A percentile compares a stretch with the other conserved stretches of the same genome.
These are phyloP conservation scores for Diaporthe australafricana DNA, from an alignment of 2,329 filamentous ascomycete genomes.

Conservation along the genomic window DNA sequence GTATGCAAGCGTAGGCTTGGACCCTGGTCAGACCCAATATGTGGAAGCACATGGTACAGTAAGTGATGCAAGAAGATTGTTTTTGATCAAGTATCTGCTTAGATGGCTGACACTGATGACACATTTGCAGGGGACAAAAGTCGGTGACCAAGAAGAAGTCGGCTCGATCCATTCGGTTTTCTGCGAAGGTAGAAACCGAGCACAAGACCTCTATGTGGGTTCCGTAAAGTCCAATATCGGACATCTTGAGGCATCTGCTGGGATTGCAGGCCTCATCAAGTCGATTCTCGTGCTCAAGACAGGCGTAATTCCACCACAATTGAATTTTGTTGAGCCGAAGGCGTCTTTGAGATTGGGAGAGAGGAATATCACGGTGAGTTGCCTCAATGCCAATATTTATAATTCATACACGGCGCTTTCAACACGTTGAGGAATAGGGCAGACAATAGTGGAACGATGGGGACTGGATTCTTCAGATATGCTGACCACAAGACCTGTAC, in stretches of 20 bases:
- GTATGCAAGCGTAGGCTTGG: conserved; percentile 39
- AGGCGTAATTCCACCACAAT: conserved; percentile 37
- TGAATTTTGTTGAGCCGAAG: conserved; percentile 36
- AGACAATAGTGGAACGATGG: conserved; percentile 29
- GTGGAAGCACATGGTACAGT: conserved; percentile 46
- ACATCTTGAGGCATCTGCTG: conserved; percentile 39
- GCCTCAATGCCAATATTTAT: no score
- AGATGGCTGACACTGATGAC: no score
- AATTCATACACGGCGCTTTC: no score
- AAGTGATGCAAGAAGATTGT: not conserved
- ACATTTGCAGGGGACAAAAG: conserved; percentile 18
- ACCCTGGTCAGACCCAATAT: conserved; percentile 39
- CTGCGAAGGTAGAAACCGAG: conserved; percentile 30
- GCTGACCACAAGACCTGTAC: not conserved
- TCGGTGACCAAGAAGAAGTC: conserved; percentile 22
- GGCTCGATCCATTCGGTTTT: conserved; percentile 35
- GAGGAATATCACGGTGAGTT: conserved; percentile 29
- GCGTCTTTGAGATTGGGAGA: conserved; percentile 32
- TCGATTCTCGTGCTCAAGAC: conserved; percentile 37
- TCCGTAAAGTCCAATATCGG: conserved; percentile 41
- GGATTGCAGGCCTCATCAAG: conserved; percentile 40
- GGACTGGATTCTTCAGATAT: no score
- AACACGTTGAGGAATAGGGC: not conserved
- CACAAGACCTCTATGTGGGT: conserved; percentile 39
- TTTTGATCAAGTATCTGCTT: no score